Percentiles rank a stretch among this genome's conserved stretches.
These are phyloP conservation scores for Boletus rubescentipes DNA, from an alignment of 768 basidiomycete species.

Conservation along the genomic window DNA sequence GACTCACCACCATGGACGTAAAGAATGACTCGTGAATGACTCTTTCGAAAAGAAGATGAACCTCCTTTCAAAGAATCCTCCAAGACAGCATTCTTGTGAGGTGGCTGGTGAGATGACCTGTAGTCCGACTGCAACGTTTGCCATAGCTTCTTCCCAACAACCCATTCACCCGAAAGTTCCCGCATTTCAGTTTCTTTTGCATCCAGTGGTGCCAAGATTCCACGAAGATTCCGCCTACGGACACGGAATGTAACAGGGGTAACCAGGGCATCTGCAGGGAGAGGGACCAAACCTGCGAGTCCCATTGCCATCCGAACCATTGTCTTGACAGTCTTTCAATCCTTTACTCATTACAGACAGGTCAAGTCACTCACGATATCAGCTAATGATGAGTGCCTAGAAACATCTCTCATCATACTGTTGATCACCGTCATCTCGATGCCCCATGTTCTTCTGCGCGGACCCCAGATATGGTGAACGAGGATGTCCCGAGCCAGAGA, in stretches of 20 bases:
- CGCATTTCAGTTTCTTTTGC: slow-evolving; percentile 70
- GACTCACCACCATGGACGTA: slow-evolving; percentile 88
- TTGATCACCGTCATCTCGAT: slow-evolving; percentile 90
- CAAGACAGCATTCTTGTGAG: slow-evolving; percentile 17
- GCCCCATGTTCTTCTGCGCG: slow-evolving; percentile 89
- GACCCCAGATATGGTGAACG: slow-evolving; percentile 80
- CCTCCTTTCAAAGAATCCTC: slow-evolving; percentile 19
- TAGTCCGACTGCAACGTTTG: slow-evolving; percentile 80
- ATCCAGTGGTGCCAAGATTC: slow-evolving; percentile 78
- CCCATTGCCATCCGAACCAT: slow-evolving; percentile 66
- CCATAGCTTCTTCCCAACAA: slow-evolving; percentile 93
- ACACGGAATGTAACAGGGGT: slow-evolving; percentile 94
- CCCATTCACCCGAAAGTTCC: slow-evolving; percentile 93
- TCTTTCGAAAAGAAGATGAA: slow-evolving; percentile 32
- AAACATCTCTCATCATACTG: slow-evolving; percentile 83
- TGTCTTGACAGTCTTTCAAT: slow-evolving; percentile 32
- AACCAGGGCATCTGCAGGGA: slow-evolving; percentile 89
- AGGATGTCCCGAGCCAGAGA: slow-evolving; percentile 65
- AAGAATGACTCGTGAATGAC: slow-evolving; percentile 79
- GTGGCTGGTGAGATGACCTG: slow-evolving; percentile 44
- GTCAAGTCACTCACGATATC: slow-evolving; percentile 62
- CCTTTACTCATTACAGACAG: not conserved
- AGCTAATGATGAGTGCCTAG: slow-evolving; percentile 76
- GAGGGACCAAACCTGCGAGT: slow-evolving; percentile 76
- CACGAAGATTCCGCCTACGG: slow-evolving; percentile 65